Evolutionary conservation across 768 basidiomycete genomes (phyloP).

Genomic region (Boletellus ananiceps): DNA sequence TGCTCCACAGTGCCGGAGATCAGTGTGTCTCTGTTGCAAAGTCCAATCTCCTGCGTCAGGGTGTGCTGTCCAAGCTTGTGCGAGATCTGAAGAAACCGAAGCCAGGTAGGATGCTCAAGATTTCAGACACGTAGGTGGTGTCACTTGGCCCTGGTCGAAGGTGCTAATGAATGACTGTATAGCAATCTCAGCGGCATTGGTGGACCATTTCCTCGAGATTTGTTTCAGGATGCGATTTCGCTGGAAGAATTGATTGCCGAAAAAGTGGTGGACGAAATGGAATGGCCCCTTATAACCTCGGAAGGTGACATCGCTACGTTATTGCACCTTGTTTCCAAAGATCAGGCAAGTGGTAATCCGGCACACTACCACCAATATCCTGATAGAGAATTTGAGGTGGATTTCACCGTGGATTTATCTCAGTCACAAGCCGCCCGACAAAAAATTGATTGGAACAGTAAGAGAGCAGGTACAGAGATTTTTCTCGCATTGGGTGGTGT

Average conservation of each 20-base stretch:
- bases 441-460: slow-evolving; percentile 78
- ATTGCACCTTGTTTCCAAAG: slow-evolving; percentile 76
- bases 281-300: slow-evolving; percentile 75
- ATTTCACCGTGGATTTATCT: slow-evolving; percentile 66
- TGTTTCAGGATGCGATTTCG: slow-evolving; percentile 66
- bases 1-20: slow-evolving; percentile 58
- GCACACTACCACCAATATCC: neutral
- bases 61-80: slow-evolving; percentile 61
- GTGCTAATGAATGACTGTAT: slow-evolving; percentile 3
- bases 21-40: slow-evolving; percentile 52
- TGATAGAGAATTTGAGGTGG: slow-evolving; percentile 44
- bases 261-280: slow-evolving; percentile 52
- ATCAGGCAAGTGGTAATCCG: slow-evolving; percentile 46
- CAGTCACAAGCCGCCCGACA: slow-evolving; percentile 52
- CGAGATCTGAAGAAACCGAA: slow-evolving; percentile 57
- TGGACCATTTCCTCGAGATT: slow-evolving; percentile 57
- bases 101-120: slow-evolving; percentile 72
- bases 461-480: slow-evolving; percentile 65
- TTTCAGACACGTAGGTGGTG: slow-evolving; percentile 58
- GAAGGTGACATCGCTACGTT: slow-evolving; percentile 80
- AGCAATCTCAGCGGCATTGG: slow-evolving; percentile 68
- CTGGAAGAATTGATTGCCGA: slow-evolving; percentile 53
- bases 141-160: neutral
- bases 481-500: neutral
- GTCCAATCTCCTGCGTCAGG: slow-evolving; percentile 55